phyloP scores from a whole-genome alignment of 768 basidiomycete species.

The Leccinum subgranulosum region DNA sequence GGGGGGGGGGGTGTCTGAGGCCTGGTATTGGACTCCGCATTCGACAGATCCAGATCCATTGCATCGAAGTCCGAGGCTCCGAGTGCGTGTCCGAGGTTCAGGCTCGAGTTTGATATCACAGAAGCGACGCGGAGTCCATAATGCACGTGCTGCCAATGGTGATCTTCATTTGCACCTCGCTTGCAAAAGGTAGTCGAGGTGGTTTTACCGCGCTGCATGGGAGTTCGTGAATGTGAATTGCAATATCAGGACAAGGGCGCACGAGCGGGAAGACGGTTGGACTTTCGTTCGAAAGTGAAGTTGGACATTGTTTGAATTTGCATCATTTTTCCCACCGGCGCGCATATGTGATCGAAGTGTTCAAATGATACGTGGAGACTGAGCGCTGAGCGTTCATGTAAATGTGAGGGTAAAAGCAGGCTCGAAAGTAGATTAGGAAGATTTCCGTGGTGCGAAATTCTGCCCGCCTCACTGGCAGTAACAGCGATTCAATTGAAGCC shows the following conservation, averaged over 20 bases:
- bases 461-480: no score
- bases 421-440: no score
- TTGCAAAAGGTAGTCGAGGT: neutral
- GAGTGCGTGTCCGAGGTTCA: neutral
- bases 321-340: neutral
- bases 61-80: slow-evolving; percentile 4
- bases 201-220: neutral
- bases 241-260: neutral
- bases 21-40: slow-evolving; percentile 3
- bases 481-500: no score
- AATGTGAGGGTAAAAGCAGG: no score
- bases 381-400: no score
- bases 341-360: neutral
- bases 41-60: slow-evolving; percentile 6
- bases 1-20: slow-evolving; percentile 1
- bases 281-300: neutral
- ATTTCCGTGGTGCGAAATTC: no score
- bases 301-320: neutral
- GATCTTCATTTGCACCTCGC: neutral
- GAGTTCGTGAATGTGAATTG: neutral
- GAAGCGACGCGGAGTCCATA: neutral
- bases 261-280: neutral
- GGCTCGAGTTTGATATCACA: neutral
- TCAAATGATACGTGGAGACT: no score
- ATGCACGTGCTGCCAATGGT: neutral